Evolutionary conservation across 768 basidiomycete species (phyloP), one percentile per base, ranked within the genome.

Genomic region (Imleria badia): DNA sequence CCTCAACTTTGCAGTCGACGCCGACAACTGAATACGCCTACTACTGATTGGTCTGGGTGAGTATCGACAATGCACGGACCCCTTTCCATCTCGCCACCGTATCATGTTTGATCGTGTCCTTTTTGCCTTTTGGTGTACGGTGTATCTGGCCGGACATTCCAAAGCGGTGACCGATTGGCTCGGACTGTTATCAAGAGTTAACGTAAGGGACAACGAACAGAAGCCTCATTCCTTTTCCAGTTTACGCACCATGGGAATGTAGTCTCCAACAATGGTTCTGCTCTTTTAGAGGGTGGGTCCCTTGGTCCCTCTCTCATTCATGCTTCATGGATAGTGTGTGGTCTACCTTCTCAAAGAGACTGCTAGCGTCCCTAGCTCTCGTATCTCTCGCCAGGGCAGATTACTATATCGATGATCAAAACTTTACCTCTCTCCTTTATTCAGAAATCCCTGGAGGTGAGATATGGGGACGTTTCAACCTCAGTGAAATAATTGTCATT

Each of bases 401-500:
- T 31, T 60, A 60, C 31, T 51, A 41, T 22, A 58, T 62, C 20
- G 61, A 62, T 31, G 61, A 62, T n/a, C 56, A 59, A 43, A 60
- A 60, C 35, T 35, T 15, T 15, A 55, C 62, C 13, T 49, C 49
- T 31, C 62, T 56, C 14, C 3, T 45, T 7, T 63, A 48, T 29
- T 52, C 57, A 17, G 48, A 53, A 36, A 62, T 45, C 33, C 47
- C 61, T 26, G 48, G 41, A 17, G 56, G 56, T 22, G 53, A 45
- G 2, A 54, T 48, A 48, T 56, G 61, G 61, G 43, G 48, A 14
- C 45, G 48, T 10, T 59, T 55, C 30, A n/a, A n/a, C n/a, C n/a
- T n/a, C 49, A 45, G 57, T 11, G 57, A 59, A 53, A 48, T 47
- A 1, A 51, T 63, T 22, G 62, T 45, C 19, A 48, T 61, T 6